Evolutionary conservation across 176 grass and related monocot species (phyloP).

Genomic region (Carex parvula): DNA sequence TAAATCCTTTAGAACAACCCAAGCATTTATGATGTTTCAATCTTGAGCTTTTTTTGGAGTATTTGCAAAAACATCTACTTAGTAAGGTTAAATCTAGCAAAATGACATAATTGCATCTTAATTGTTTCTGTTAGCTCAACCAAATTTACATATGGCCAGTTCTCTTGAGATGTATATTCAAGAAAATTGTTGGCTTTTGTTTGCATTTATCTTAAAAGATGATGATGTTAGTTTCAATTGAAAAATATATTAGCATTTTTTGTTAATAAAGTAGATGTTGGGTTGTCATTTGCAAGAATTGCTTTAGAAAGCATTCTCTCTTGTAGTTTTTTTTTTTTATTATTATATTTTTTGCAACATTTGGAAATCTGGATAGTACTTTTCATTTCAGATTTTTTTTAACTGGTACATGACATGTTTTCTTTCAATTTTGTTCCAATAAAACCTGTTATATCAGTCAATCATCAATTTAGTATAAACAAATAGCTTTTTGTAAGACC

Average conservation of each 20-base stretch:
- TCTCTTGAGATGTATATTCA: not conserved
- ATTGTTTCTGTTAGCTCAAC: not conserved
- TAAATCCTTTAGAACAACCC: not conserved
- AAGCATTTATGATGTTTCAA: not conserved
- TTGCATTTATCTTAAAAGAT: constrained; percentile 5
- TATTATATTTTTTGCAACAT: too few relatives aligned
- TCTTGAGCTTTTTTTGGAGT: not conserved
- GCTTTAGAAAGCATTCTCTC: not conserved
- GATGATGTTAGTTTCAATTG: too few relatives aligned
- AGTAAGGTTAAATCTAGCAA: not conserved
- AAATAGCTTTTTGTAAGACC: too few relatives aligned
- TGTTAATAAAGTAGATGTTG: too few relatives aligned
- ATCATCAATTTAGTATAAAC: too few relatives aligned
- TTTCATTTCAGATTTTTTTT: too few relatives aligned
- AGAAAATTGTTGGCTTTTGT: constrained; percentile 1
- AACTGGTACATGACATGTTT: too few relatives aligned
- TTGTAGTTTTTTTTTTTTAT: too few relatives aligned
- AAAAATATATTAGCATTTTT: too few relatives aligned
- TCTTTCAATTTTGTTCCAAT: too few relatives aligned
- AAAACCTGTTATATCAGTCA: too few relatives aligned
- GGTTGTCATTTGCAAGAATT: not conserved
- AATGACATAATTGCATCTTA: not conserved
- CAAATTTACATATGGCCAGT: not conserved
- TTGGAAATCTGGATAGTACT: too few relatives aligned
- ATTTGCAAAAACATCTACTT: not conserved